phyloP scores from a whole-genome alignment of 331 rosid species.

The Malus hybrid region DNA sequence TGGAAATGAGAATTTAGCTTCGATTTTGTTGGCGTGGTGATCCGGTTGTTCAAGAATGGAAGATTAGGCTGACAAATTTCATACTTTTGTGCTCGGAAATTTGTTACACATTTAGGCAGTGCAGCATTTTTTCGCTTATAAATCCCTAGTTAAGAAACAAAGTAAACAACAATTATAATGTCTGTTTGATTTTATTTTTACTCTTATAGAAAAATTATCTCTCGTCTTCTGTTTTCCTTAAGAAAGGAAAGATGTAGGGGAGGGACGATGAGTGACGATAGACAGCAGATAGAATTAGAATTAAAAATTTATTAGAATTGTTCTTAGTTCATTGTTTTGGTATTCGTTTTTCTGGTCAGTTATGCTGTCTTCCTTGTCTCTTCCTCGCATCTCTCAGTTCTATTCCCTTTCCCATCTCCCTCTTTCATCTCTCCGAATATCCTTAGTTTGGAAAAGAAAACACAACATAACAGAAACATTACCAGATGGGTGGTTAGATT shows the following conservation, averaged over 20 bases:
- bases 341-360: not conserved
- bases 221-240: too few species aligned
- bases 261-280: not conserved
- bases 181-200: not conserved
- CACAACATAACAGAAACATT: not conserved
- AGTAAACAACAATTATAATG: not conserved
- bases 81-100: not conserved
- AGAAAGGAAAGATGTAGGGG: not conserved
- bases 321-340: not conserved
- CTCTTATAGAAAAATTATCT: not conserved
- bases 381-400: not conserved
- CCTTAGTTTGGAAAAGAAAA: not conserved
- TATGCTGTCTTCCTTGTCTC: not conserved
- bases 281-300: not conserved
- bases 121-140: not conserved
- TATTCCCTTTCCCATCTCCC: not conserved
- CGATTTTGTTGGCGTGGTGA: not conserved
- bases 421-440: not conserved
- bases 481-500: not conserved
- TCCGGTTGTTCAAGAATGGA: not conserved
- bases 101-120: not conserved
- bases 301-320: not conserved
- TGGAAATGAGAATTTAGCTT: constrained; percentile 16
- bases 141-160: not conserved
- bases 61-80: not conserved